Percentiles rank a stretch among this genome's conserved stretches.
Evolutionary conservation across 257 asterid species (phyloP).

Genomic region (Lycium ferocissimum): DNA sequence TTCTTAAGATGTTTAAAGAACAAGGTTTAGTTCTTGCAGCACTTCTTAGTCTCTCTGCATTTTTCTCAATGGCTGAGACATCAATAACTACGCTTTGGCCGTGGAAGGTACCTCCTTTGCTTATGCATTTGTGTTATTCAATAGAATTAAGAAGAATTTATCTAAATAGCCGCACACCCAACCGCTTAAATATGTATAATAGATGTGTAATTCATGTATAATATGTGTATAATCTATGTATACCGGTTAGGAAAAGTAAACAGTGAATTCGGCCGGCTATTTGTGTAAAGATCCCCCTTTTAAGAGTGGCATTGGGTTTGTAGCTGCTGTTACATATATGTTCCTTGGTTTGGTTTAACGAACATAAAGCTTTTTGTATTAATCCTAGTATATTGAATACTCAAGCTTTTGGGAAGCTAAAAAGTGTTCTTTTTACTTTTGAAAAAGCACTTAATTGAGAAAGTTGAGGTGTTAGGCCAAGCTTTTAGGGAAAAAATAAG

Average conservation of each 20-base stretch:
- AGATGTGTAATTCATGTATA: no score
- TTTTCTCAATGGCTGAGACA: constrained; percentile 99
- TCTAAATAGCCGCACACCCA: no score
- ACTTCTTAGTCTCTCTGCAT: constrained; percentile 88
- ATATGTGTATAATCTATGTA: no score
- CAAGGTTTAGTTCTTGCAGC: constrained; percentile 91
- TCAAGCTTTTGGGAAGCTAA: not conserved
- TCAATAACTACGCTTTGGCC: constrained; percentile 99
- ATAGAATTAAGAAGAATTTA: not conserved
- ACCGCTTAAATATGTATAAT: no score
- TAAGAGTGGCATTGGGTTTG: not conserved
- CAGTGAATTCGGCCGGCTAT: no score
- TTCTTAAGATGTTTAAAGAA: constrained; percentile 74
- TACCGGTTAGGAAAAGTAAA: no score
- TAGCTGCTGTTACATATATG: not conserved
- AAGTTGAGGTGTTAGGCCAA: no score
- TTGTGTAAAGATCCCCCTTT: not conserved
- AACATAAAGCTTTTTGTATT: not conserved
- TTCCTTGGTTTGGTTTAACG: not conserved
- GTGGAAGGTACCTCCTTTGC: constrained; percentile 75
- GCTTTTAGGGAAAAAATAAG: no score
- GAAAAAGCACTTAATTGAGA: no score
- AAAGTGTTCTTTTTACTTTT: no score
- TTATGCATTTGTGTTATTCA: constrained; percentile 10
- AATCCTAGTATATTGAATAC: not conserved